Evolutionary conservation across 345 rosid species (phyloP).

Genomic region (Eucalyptus regnans): DNA sequence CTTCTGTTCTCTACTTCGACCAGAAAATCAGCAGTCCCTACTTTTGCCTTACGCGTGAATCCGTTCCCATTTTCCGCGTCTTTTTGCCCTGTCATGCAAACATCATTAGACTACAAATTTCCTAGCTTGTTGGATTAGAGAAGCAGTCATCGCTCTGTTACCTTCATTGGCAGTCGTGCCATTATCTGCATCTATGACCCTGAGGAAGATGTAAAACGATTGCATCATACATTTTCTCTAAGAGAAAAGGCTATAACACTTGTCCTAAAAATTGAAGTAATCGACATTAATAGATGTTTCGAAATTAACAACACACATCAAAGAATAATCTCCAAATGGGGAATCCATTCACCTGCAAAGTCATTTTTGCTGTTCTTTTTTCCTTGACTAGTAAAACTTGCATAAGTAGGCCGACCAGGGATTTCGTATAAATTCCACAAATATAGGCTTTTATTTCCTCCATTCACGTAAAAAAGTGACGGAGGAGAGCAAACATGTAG

Average conservation of each 20-base stretch:
- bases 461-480: background rate
- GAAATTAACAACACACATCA: background rate
- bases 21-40: conserved; percentile 57
- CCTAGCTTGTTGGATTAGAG: background rate
- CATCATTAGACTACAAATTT: background rate
- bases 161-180: background rate
- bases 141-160: background rate
- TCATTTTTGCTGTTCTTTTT: conserved; percentile 2
- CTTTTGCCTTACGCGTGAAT: conserved; percentile 17
- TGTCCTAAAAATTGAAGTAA: background rate
- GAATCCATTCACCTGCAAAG: background rate
- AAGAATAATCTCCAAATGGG: background rate
- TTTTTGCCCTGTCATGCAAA: background rate
- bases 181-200: background rate
- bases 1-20: conserved; percentile 60
- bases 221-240: background rate
- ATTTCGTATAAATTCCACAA: background rate
- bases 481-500: background rate
- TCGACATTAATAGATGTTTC: background rate
- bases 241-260: background rate
- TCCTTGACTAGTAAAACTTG: background rate
- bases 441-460: background rate
- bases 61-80: conserved; percentile 26
- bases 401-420: background rate
- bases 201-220: background rate